Base-by-base conservation (phyloP, 2,329 filamentous ascomycete species). In the Fusarium phyllophilum region DNA sequence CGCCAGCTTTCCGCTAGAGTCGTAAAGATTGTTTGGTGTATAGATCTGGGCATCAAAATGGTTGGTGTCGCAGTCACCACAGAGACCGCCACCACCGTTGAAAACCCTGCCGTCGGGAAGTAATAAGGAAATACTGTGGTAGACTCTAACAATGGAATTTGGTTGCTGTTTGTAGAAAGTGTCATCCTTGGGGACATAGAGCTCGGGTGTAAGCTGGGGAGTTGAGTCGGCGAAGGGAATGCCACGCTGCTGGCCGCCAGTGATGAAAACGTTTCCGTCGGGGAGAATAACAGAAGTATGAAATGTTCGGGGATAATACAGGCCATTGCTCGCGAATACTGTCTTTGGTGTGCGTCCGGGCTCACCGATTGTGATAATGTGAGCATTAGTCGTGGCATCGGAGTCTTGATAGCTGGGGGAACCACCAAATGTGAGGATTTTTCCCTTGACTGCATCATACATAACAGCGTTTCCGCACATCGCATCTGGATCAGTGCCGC, bases 391-490 rank as follows among this genome's bases (percentile, higher is more conserved):
- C 1, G 84, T 84, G 2, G 85, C 84, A 12, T 79, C 67, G n/a
- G 80, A 80, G 57, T 84, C 72, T 34, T 85, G 79, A 71, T 89
- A 90, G 39, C 82, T 80, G 0, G 83, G 79, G 2, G 85, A 79
- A 14, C 88, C 89, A 15, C 89, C 89, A 20, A 84, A 80, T 0
- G 86, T 85, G 5, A 90, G 80, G 38, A 90, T 89, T 77, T 89
- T 89, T 38, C 89, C 89, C 4, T 84, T 83, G 62, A 88, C 85
- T 34, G 88, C 87, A 73, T 90, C 88, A 72, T 86, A 90, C 88
- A 91, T 90, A 68, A 88, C 84, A 10, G 85, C 85, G 54, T 85
- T 86, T 18, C 88, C 89, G 65, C 84, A 85, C 89, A 91, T 91
- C 6, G 87, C 84, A 17, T 83, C 78, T 36, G 85, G 84, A 13